These are phyloP conservation scores for Phytophthora syringae DNA, from an alignment of 352 stramenopile species.

Conservation along the genomic window DNA sequence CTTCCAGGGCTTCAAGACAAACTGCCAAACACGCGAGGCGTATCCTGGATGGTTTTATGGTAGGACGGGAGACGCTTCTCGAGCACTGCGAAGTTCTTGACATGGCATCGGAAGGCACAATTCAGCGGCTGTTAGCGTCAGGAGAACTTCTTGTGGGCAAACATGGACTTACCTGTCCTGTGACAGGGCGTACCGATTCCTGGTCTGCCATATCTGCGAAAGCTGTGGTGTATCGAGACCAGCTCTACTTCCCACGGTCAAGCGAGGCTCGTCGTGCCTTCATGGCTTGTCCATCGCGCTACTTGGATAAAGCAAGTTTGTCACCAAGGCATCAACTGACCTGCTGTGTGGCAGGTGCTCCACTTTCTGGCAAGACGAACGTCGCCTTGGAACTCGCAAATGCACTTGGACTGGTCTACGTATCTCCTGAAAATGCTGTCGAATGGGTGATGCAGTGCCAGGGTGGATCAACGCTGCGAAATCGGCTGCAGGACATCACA, in stretches of 20 bases:
- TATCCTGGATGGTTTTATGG: constrained; percentile 41
- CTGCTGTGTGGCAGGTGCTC: constrained; percentile 49
- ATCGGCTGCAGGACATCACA: constrained; percentile 11
- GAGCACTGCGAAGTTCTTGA: constrained; percentile 50
- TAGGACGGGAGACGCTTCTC: constrained; percentile 50
- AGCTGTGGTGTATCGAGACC: constrained; percentile 50
- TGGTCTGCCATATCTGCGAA: neutral
- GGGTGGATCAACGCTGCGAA: constrained; percentile 40
- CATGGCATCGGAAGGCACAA: constrained; percentile 1
- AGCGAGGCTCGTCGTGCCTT: constrained; percentile 23
- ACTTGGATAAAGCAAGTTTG: constrained; percentile 26
- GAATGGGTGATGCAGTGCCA: constrained; percentile 69
- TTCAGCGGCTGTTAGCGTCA: constrained; percentile 34
- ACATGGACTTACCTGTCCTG: constrained; percentile 51
- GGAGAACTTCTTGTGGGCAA: constrained; percentile 63
- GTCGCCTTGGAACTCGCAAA: constrained; percentile 39
- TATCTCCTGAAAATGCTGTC: constrained; percentile 53
- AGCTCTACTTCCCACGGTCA: constrained; percentile 66
- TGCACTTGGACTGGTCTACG: constrained; percentile 45
- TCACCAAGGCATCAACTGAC: constrained; percentile 35
- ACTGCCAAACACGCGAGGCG: constrained; percentile 36
- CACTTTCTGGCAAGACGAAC: constrained; percentile 42
- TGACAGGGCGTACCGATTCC: constrained; percentile 30
- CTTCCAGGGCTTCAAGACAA: constrained; percentile 41
- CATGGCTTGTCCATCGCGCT: constrained; percentile 28